These are phyloP conservation scores for Allium cepa DNA, from an alignment of 106 monocot genomes.

Conservation along the genomic window DNA sequence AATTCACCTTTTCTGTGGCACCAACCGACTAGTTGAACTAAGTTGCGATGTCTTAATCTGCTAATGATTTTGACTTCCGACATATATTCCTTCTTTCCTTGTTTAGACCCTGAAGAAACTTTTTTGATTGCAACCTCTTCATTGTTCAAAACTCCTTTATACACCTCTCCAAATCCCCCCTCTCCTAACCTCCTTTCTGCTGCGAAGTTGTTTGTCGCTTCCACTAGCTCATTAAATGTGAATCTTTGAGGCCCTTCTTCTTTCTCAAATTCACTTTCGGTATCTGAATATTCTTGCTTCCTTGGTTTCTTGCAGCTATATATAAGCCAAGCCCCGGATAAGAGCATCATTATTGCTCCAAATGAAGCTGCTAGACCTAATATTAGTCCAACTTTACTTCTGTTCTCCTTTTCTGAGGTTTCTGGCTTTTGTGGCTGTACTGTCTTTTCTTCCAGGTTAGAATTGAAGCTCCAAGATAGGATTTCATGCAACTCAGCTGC, in stretches of 20 bases:
- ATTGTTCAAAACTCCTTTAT: conserved; percentile 12
- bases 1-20: conserved; percentile 13
- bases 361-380: not conserved
- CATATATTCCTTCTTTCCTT: conserved; percentile 14
- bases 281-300: not conserved
- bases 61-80: conserved; percentile 21
- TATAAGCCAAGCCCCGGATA: conserved; percentile 8
- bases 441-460: conserved; percentile 7
- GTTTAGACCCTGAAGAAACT: conserved; percentile 7
- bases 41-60: conserved; percentile 21
- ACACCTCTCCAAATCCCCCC: conserved; percentile 26
- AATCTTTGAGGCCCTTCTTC: conserved; percentile 15
- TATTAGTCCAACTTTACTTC: not conserved
- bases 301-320: not conserved
- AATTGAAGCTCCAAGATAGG: conserved; percentile 55
- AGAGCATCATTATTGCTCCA: not conserved
- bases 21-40: conserved; percentile 26
- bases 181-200: conserved; percentile 14
- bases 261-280: conserved; percentile 15
- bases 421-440: too few relatives aligned
- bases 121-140: conserved; percentile 20
- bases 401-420: not conserved
- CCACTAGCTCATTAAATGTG: conserved; percentile 1
- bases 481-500: conserved; percentile 32
- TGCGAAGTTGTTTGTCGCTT: conserved; percentile 19